These are phyloP conservation scores for Magnusiomyces suaveolens DNA, from an alignment of 1,139 yeast genomes.

Conservation along the genomic window DNA sequence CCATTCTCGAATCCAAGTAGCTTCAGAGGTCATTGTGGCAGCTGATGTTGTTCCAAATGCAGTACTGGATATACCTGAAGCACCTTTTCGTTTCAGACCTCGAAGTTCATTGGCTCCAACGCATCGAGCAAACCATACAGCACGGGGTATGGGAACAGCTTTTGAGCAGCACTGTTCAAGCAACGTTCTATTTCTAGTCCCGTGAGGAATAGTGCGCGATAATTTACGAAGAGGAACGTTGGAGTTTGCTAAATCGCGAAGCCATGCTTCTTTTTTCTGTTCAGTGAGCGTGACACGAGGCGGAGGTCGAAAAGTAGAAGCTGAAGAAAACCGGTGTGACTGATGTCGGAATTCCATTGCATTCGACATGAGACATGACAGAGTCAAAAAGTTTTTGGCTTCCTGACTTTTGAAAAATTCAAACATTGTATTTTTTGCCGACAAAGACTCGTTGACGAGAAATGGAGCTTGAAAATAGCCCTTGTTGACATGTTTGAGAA, in stretches of 20 bases:
- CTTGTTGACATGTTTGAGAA: conserved; percentile 44
- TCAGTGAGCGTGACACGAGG: conserved; percentile 86
- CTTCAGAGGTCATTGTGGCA: conserved; percentile 34
- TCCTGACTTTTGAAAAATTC: conserved; percentile 30
- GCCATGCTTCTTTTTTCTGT: conserved; percentile 76
- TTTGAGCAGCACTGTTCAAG: conserved; percentile 62
- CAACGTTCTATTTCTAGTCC: conserved; percentile 61
- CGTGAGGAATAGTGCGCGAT: conserved; percentile 83
- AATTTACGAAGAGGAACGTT: conserved; percentile 55
- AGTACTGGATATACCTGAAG: conserved; percentile 6
- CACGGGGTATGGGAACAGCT: conserved; percentile 62
- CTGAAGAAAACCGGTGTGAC: conserved; percentile 49
- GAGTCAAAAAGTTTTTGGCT: conserved; percentile 49
- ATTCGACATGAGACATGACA: conserved; percentile 50
- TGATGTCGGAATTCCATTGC: conserved; percentile 59
- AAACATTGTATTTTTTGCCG: conserved; percentile 25
- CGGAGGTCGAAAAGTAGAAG: conserved; percentile 60
- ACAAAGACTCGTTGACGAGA: conserved; percentile 43
- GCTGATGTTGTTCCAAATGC: conserved; percentile 16
- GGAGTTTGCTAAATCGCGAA: conserved; percentile 64
- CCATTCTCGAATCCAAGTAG: conserved; percentile 78
- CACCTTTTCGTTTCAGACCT: conserved; percentile 49
- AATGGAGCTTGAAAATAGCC: conserved; percentile 49
- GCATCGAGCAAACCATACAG: conserved; percentile 84
- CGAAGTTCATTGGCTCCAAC: conserved; percentile 75